A percentile compares a stretch with the other conserved stretches of the same genome.
Conservation (phyloP, 2,329 filamentous ascomycete species). For the Colletotrichum orchidophilum region DNA sequence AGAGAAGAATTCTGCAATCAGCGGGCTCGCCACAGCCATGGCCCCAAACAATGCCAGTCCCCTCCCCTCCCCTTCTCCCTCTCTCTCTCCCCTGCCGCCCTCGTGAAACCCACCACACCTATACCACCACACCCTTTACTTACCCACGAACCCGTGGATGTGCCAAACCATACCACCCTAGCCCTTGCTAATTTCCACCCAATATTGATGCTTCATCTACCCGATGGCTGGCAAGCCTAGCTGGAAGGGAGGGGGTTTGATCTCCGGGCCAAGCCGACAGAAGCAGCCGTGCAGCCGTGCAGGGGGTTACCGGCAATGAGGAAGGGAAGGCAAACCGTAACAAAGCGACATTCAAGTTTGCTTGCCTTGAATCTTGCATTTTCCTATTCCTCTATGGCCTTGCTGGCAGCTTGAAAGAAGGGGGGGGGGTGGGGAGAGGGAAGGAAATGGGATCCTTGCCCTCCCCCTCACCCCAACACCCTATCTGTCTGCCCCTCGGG, state of each 20-base stretch:
- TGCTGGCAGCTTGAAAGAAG: neutral
- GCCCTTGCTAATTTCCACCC: neutral
- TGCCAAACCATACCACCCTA: neutral
- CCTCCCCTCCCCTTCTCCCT: neutral
- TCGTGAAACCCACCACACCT: neutral
- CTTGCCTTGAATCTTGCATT: neutral
- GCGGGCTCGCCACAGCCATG: neutral
- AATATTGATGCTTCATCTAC: constrained; percentile 7
- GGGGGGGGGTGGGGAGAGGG: no score
- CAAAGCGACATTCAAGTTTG: neutral
- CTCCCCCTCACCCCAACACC: neutral
- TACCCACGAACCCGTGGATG: neutral
- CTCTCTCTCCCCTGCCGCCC: no score
- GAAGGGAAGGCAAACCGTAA: neutral
- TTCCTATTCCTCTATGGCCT: neutral
- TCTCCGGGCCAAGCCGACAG: constrained; percentile 16
- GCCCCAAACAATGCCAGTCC: neutral
- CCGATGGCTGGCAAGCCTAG: constrained; percentile 1
- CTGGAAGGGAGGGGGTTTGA: no score
- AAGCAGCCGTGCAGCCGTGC: neutral
- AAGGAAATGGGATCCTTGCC: neutral
- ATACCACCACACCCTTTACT: no score
- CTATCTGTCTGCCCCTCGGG: neutral
- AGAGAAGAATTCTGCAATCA: neutral
- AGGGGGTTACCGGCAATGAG: neutral